These are phyloP conservation scores for Leptodontidium sp. DNA, from an alignment of 2,329 filamentous ascomycete genomes.

Conservation along the genomic window DNA sequence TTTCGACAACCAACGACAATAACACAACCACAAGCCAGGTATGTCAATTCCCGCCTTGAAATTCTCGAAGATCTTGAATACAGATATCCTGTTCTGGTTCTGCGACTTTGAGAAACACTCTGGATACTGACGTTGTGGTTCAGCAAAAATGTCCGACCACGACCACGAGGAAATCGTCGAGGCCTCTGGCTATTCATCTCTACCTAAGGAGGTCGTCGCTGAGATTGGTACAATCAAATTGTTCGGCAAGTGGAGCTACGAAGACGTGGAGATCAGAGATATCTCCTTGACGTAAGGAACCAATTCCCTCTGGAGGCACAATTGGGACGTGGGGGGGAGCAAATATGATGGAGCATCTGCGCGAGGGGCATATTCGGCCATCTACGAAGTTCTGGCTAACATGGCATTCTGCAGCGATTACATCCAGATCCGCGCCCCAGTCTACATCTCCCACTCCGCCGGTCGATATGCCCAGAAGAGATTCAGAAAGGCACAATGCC, in stretches of 20 bases:
- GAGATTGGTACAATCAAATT: conserved; percentile 95
- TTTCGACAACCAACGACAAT: background rate
- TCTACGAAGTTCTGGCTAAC: conserved; percentile 43
- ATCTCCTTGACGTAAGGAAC: conserved; percentile 96
- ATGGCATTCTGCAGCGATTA: conserved; percentile 78
- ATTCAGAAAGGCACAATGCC: conserved; percentile 99
- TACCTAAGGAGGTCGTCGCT: conserved; percentile 90
- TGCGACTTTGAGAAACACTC: conserved; percentile 14
- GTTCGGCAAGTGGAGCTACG: conserved; percentile 99
- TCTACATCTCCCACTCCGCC: conserved; percentile 99
- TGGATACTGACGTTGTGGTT: conserved; percentile 12
- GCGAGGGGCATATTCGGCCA: conserved; percentile 13
- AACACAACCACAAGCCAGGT: background rate
- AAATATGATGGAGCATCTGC: conserved; percentile 8
- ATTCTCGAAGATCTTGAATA: no score
- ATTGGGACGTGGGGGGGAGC: conserved; percentile 38
- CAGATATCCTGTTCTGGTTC: background rate
- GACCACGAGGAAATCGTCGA: conserved; percentile 91
- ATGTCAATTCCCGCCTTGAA: background rate
- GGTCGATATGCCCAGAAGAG: conserved; percentile 99
- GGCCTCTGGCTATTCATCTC: conserved; percentile 76
- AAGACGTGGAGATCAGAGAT: conserved; percentile 99
- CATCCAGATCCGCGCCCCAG: conserved; percentile 98
- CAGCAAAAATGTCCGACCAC: conserved; percentile 85
- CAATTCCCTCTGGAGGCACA: conserved; percentile 35